These are phyloP conservation scores for Aegilops umbellulata DNA, from an alignment of 176 grass and related monocot genomes.

Conservation along the genomic window DNA sequence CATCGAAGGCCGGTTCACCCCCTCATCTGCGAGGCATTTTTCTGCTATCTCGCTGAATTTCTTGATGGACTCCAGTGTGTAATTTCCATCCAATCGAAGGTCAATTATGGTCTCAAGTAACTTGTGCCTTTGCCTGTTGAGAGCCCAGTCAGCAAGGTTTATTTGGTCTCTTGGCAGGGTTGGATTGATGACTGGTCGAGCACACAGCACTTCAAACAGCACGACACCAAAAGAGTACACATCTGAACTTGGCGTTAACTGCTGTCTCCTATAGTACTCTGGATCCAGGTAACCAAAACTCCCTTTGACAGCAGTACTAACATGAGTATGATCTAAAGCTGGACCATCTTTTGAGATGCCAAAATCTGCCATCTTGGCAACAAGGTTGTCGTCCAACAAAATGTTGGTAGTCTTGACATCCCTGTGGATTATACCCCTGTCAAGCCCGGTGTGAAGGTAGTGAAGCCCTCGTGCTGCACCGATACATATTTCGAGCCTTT, in stretches of 20 bases:
- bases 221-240: slow-evolving; percentile 97
- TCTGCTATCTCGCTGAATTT: slow-evolving; percentile 83
- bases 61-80: slow-evolving; percentile 61
- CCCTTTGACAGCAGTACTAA: slow-evolving; percentile 93
- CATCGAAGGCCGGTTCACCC: slow-evolving; percentile 63
- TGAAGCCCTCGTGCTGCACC: slow-evolving; percentile 85
- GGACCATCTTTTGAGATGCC: slow-evolving; percentile 89
- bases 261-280: slow-evolving; percentile 84
- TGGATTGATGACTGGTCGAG: slow-evolving; percentile 83
- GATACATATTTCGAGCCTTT: slow-evolving; percentile 80
- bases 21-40: slow-evolving; percentile 92
- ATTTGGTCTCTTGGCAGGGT: slow-evolving; percentile 82
- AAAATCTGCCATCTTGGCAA: slow-evolving; percentile 93
- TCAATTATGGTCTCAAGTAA: slow-evolving; percentile 68
- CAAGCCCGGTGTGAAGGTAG: slow-evolving; percentile 92
- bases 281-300: slow-evolving; percentile 98
- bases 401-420: slow-evolving; percentile 99
- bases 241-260: slow-evolving; percentile 92
- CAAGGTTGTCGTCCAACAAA: slow-evolving; percentile 66
- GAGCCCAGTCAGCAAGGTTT: slow-evolving; percentile 91
- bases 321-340: slow-evolving; percentile 90
- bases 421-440: slow-evolving; percentile 84
- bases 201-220: slow-evolving; percentile 83
- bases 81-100: slow-evolving; percentile 51
- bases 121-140: slow-evolving; percentile 63